Evolutionary conservation across 345 rosid genomes (phyloP).

Genomic region (Populus nigra): DNA sequence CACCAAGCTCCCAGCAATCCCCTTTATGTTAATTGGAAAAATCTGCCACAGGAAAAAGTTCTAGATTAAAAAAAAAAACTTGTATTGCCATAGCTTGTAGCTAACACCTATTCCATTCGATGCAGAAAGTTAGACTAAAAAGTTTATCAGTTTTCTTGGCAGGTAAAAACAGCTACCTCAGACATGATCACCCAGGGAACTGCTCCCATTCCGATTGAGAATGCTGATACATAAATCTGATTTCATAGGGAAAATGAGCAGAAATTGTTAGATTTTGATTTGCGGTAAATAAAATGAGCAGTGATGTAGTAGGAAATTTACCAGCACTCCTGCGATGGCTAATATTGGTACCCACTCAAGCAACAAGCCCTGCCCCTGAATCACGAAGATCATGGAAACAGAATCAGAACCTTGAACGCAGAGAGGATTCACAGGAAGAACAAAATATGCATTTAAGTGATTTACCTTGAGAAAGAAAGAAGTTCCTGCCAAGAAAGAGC

Average conservation of each 20-base stretch:
- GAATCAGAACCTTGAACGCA: slow-evolving; percentile 9
- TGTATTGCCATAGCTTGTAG: background rate
- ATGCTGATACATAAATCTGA: slow-evolving; percentile 62
- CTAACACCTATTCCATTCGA: background rate
- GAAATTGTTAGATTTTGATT: background rate
- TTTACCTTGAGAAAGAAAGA: slow-evolving; percentile 72
- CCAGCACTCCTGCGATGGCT: slow-evolving; percentile 76
- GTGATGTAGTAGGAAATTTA: slow-evolving; percentile 19
- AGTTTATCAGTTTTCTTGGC: background rate
- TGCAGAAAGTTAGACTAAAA: background rate
- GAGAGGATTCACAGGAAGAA: background rate
- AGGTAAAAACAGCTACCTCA: slow-evolving; percentile 47
- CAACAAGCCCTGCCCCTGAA: slow-evolving; percentile 54
- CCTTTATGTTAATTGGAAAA: slow-evolving; percentile 78
- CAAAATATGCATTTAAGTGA: background rate
- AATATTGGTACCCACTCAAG: slow-evolving; percentile 64
- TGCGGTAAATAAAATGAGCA: background rate
- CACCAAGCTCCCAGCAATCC: slow-evolving; percentile 89
- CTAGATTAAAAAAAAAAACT: background rate
- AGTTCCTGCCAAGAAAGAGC: slow-evolving; percentile 70
- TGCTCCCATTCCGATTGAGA: slow-evolving; percentile 89
- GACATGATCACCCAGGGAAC: slow-evolving; percentile 98
- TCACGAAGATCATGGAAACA: slow-evolving; percentile 3
- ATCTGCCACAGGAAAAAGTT: slow-evolving; percentile 42
- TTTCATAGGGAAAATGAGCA: background rate